phyloP scores from a whole-genome alignment of 2,329 filamentous ascomycete species.

The Botrytis fragariae region DNA sequence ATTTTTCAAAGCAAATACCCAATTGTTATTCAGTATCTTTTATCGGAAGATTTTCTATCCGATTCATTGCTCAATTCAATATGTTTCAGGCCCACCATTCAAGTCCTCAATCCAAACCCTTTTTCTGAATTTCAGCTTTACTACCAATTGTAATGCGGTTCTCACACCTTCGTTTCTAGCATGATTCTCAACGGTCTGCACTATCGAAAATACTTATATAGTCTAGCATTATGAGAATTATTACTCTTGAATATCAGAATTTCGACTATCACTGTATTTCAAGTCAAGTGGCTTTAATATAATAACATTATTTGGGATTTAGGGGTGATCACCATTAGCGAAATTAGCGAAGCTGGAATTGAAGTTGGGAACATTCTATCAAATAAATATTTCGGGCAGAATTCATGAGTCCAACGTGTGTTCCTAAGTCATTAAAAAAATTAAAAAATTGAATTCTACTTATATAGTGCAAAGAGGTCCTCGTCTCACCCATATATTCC shows the following conservation, averaged over 20 bases:
- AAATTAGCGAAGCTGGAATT: background rate
- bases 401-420: background rate
- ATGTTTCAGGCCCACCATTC: background rate
- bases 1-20: slow-evolving; percentile 6
- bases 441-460: background rate
- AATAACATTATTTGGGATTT: background rate
- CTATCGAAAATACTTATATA: background rate
- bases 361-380: background rate
- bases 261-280: background rate
- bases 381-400: background rate
- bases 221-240: background rate
- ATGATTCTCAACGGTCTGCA: background rate
- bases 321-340: background rate
- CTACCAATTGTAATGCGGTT: background rate
- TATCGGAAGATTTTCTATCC: background rate
- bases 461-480: background rate
- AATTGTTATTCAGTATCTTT: background rate
- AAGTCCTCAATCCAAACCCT: background rate
- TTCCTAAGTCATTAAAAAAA: background rate
- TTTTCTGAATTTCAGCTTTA: background rate
- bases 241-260: background rate
- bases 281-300: background rate
- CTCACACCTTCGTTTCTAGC: background rate
- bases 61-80: background rate
- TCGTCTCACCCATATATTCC: background rate